These are phyloP conservation scores for Eleusine indica DNA, from an alignment of 176 grass and related monocot species.

Conservation along the genomic window DNA sequence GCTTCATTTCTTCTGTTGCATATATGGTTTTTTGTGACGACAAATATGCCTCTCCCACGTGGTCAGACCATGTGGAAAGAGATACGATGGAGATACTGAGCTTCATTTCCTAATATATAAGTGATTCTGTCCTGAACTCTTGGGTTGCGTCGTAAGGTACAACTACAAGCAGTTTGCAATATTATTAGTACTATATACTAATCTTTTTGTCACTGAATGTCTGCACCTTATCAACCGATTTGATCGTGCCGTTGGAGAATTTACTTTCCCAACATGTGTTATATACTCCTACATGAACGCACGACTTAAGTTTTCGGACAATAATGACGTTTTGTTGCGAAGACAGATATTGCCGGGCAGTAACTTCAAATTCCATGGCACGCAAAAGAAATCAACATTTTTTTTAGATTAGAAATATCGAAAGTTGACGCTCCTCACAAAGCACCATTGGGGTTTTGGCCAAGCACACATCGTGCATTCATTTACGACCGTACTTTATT, in stretches of 20 bases:
- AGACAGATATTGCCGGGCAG: too few relatives aligned
- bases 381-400: too few relatives aligned
- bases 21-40: too few relatives aligned
- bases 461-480: background rate
- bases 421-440: background rate
- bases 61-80: background rate
- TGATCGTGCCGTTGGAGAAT: background rate
- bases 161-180: background rate
- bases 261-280: background rate
- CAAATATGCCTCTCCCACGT: too few relatives aligned
- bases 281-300: too few relatives aligned
- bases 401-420: too few relatives aligned
- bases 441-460: background rate
- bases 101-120: background rate
- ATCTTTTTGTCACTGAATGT: background rate
- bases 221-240: background rate
- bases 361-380: too few relatives aligned
- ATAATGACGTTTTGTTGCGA: too few relatives aligned
- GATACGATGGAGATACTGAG: background rate
- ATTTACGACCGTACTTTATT: background rate
- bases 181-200: background rate
- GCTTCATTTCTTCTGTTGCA: too few relatives aligned
- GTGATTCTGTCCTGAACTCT: background rate
- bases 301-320: background rate
- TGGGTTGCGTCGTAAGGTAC: background rate